A percentile compares a stretch with the other conserved stretches of the same genome.
These are phyloP conservation scores for Cordia subcordata DNA, from an alignment of 257 asterid genomes.

Conservation along the genomic window DNA sequence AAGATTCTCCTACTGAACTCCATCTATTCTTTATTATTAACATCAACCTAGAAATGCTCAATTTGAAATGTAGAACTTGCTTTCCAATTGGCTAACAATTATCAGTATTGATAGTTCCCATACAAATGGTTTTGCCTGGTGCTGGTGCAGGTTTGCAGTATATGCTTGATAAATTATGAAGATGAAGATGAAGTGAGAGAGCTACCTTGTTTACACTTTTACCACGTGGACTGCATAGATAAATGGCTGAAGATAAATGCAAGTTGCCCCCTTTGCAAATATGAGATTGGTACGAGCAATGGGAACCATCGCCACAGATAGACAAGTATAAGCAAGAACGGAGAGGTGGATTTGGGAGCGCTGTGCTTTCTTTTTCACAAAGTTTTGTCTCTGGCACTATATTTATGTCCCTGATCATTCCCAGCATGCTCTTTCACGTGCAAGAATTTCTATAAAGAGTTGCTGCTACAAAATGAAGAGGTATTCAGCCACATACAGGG, in stretches of 20 bases:
- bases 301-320: neutral
- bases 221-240: conserved; percentile 3
- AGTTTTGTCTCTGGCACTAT: too few relatives aligned
- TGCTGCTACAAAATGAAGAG: neutral
- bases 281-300: neutral
- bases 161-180: neutral
- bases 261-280: conserved; percentile 5
- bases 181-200: neutral
- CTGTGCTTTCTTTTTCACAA: neutral
- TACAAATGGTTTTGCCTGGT: neutral
- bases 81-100: neutral
- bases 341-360: neutral
- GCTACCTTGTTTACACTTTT: conserved; percentile 3
- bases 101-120: neutral
- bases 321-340: neutral
- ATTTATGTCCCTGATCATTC: too few relatives aligned
- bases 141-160: conserved; percentile 3
- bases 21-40: too few relatives aligned
- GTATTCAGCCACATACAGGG: too few relatives aligned
- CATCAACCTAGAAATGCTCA: too few relatives aligned
- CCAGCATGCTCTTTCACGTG: too few relatives aligned
- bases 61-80: neutral
- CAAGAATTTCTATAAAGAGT: too few relatives aligned
- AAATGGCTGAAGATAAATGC: conserved; percentile 4
- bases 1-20: too few relatives aligned